Evolutionary conservation across 352 stramenopile species (phyloP), one percentile per base, ranked within the genome.

Genomic region (Phytophthora uliginosa): DNA sequence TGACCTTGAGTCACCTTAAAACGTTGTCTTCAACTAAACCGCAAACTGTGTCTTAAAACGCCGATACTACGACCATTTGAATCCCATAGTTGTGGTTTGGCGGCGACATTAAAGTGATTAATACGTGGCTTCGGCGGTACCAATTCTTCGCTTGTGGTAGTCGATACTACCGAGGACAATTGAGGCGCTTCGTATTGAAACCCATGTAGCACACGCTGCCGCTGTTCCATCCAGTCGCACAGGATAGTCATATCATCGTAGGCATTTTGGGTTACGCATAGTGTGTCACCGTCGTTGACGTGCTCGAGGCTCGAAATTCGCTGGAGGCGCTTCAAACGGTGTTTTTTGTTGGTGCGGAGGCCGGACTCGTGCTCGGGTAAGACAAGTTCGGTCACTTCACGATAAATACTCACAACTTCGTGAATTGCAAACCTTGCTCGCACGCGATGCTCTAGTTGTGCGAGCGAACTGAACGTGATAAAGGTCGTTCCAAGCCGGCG

Each of bases 201-300:
- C 31, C 56, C 56, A 53, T 83, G 62, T 8, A 83, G 12, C 4
- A 71, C 38, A n/a, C 72, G 62, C 59, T 91, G 81, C 13, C 82
- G 68, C 10, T 77, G 63, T 20, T 86, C 83, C 55, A 92, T 88
- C 86, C 85, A 93, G 17, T 82, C 67, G 28, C 85, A 92, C 24
- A 92, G 61, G 26, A 94, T 89, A 22, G 71, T 76, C 80, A 92
- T 94, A 28, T 94, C 86, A 48, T 94, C 82, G 66, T 91, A 90
- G 12, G 81, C 59, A 26, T 89, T 76, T 20, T 77, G 82, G 0
- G 86, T 94, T 45, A 82, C 75, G 48, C 85, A 94, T 2, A 94
- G 62, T 8, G 78, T 69, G 38, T 93, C 86, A 0, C 86, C 85
- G 18, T 92, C 75, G 15, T 66, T 67, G 8, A 94, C 59, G 15